Conservation (phyloP, 148 eudicot genomes). For the Chenopodium berlandieri region DNA sequence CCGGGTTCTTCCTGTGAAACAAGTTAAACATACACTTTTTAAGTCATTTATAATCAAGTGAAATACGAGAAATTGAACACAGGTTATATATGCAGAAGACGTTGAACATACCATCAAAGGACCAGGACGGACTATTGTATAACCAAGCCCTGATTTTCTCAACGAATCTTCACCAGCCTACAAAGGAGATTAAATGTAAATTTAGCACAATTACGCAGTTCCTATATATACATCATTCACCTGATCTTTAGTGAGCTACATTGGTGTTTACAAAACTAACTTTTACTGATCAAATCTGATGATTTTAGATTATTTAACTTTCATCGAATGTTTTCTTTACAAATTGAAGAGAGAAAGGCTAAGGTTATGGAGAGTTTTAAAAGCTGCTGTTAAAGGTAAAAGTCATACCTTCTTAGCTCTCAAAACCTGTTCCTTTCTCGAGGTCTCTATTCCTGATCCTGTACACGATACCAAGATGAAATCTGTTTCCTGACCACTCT, state of each 20-base stretch:
- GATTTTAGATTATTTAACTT: too few species aligned
- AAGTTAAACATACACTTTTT: neutral
- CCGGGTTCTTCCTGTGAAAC: conserved; percentile 90
- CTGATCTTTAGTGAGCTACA: too few species aligned
- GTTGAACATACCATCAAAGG: conserved; percentile 61
- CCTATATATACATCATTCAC: too few species aligned
- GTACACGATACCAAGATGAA: conserved; percentile 94
- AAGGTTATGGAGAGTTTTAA: neutral
- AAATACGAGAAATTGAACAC: too few species aligned
- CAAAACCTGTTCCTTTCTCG: conserved; percentile 87
- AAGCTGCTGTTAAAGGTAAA: neutral
- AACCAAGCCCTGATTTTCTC: conserved; percentile 94
- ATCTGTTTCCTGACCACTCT: conserved; percentile 98
- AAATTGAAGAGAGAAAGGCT: neutral
- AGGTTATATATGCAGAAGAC: neutral
- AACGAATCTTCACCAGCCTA: conserved; percentile 96
- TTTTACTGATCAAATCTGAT: too few species aligned
- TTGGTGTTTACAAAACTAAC: too few species aligned
- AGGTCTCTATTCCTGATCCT: conserved; percentile 73
- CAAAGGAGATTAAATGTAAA: neutral
- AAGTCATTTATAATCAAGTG: neutral
- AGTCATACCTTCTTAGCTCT: conserved; percentile 75
- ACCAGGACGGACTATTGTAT: conserved; percentile 95
- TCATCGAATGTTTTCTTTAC: too few species aligned
- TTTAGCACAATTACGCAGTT: neutral